A percentile compares a stretch with the other conserved stretches of the same genome.
Conservation (phyloP, 148 eudicot species). For the Rhododendron molle region DNA sequence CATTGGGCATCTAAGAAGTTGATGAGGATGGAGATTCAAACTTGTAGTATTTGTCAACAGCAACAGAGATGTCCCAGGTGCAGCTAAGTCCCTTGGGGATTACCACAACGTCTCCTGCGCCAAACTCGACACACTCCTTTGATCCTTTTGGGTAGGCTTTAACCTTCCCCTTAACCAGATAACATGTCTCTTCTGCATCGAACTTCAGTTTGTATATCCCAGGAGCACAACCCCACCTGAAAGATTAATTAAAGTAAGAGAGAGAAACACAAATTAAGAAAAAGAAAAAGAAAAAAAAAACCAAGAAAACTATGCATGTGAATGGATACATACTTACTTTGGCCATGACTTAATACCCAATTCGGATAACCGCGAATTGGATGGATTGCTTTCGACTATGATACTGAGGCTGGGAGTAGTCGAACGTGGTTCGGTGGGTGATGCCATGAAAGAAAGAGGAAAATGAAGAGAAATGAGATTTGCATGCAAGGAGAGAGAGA, state of each 20-base stretch:
- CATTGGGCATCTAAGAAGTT: neutral
- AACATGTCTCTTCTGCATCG: conserved; percentile 76
- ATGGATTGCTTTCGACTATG: conserved; percentile 49
- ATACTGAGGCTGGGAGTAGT: conserved; percentile 31
- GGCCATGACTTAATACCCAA: conserved; percentile 78
- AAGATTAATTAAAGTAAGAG: neutral
- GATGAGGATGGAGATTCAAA: conserved; percentile 28
- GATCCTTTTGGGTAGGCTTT: conserved; percentile 46
- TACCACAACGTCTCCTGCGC: conserved; percentile 62
- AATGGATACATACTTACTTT: conserved; percentile 44
- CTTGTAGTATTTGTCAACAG: conserved; percentile 76
- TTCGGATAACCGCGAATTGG: conserved; percentile 46
- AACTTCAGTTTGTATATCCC: conserved; percentile 58
- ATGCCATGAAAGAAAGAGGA: conserved; percentile 21
- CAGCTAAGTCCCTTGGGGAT: conserved; percentile 61
- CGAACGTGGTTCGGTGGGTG: conserved; percentile 8
- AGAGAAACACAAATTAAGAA: neutral
- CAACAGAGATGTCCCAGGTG: conserved; percentile 71
- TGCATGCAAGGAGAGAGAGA: neutral
- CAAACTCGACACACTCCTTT: conserved; percentile 50
- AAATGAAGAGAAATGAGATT: neutral
- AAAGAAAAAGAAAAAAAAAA: neutral
- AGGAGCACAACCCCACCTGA: conserved; percentile 63
- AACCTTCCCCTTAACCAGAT: conserved; percentile 63
- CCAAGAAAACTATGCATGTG: neutral